Conservation (phyloP, 2,329 filamentous ascomycete genomes). For the Colletotrichum tofieldiae region DNA sequence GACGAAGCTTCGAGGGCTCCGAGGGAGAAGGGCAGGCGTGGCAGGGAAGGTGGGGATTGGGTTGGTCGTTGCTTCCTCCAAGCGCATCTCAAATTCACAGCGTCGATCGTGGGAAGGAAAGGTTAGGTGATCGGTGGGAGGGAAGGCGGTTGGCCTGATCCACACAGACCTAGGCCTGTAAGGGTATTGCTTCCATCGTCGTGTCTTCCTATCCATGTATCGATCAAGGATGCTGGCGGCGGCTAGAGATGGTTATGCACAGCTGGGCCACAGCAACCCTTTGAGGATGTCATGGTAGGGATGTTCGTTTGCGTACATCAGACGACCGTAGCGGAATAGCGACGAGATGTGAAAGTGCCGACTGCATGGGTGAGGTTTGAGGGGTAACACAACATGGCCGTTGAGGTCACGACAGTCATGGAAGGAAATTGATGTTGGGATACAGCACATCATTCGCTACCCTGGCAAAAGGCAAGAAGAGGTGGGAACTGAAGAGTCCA, state of each 20-base stretch:
- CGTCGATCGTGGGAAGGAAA: background rate
- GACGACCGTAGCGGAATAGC: background rate
- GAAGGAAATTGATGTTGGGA: background rate
- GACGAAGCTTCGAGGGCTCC: background rate
- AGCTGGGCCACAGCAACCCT: background rate
- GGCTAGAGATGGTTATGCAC: slow-evolving; percentile 15
- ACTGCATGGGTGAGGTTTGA: background rate
- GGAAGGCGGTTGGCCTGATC: background rate
- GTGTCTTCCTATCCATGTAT: background rate
- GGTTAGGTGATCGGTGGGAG: background rate
- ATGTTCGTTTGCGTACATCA: background rate
- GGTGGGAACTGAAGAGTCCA: background rate
- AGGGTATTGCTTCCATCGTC: too few species aligned
- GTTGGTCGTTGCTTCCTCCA: background rate
- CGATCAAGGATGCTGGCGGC: slow-evolving; percentile 6
- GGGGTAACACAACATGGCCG: background rate
- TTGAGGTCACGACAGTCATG: background rate
- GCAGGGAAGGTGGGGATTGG: background rate
- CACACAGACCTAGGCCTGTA: background rate
- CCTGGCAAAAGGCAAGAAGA: background rate
- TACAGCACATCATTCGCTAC: background rate
- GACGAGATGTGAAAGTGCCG: background rate
- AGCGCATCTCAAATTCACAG: background rate
- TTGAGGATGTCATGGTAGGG: slow-evolving; percentile 2
- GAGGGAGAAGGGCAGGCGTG: background rate